Evolutionary conservation across 2,329 filamentous ascomycete genomes (phyloP).

Genomic region (Juglanconis sp.): DNA sequence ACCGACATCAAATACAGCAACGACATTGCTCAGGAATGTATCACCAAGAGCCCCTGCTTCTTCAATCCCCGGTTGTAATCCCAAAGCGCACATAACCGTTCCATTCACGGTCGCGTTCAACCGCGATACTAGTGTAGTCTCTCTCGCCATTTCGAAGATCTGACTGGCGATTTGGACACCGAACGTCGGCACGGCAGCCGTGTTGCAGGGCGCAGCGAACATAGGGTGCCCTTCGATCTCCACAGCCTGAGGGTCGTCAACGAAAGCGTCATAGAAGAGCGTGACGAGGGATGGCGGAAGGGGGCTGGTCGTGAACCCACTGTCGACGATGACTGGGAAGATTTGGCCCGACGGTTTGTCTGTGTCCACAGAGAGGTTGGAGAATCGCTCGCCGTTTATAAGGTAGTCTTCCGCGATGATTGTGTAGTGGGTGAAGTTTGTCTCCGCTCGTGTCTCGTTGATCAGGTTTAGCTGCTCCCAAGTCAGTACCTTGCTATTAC

Average conservation of each 20-base stretch:
- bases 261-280: constrained; percentile 23
- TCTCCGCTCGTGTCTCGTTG: neutral
- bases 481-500: neutral
- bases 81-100: constrained; percentile 24
- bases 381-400: constrained; percentile 4
- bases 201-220: constrained; percentile 26
- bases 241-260: constrained; percentile 22
- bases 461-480: constrained; percentile 1
- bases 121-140: constrained; percentile 25
- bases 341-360: neutral
- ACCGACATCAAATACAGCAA: constrained; percentile 30
- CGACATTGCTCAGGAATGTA: constrained; percentile 27
- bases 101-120: constrained; percentile 21
- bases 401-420: constrained; percentile 15
- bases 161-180: constrained; percentile 25
- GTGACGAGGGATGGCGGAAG: constrained; percentile 19
- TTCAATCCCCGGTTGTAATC: constrained; percentile 24
- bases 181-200: constrained; percentile 25
- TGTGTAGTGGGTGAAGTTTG: constrained; percentile 14
- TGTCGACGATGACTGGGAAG: constrained; percentile 15
- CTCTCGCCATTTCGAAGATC: constrained; percentile 24
- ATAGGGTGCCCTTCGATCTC: constrained; percentile 16
- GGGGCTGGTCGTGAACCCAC: constrained; percentile 8
- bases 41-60: constrained; percentile 21
- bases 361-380: neutral